Base-by-base conservation (phyloP, 2,329 filamentous ascomycete genomes). In the Scortechinia acanthostroma region DNA sequence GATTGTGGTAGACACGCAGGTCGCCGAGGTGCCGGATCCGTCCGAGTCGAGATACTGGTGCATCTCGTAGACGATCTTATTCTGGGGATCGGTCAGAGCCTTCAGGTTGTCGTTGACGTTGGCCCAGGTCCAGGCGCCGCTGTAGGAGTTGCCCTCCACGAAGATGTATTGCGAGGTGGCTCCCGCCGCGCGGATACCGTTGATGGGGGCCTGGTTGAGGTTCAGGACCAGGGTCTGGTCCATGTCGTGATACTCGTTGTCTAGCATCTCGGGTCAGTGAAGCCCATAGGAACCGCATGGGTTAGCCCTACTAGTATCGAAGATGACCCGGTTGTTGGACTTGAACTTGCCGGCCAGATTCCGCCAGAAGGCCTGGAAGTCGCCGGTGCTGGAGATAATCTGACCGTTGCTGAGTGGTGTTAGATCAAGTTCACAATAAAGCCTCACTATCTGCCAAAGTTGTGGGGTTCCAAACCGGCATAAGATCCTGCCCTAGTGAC, bases 201-300 rank as follows among this genome's bases (percentile, higher is more conserved):
- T n/a, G 25, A 30, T 30, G 10, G 25, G 10, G 33, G 64, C 66
- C 49, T 69, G 66, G 56, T 69, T 69, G 33, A 69, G 61, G 42
- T 63, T 51, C 22, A 68, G 51, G 19, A 83, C 77, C 10, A 81
- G 69, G 1, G 58, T 59, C 58, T 81, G 76, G 53, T 78, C 73
- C 70, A 82, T 79, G 56, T 73, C 71, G 57, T 83, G 67, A 59
- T 77, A 82, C 66, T 83, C 79, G 60, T 83, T 84, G 71, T 83
- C 35, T 40, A 45, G 4, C 10, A 43, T 45, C 37, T 22, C 51
- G 19, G 45, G 44, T n/a, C 50, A 20, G 22, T 22, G 43, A 40
- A 13, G 5, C n/a, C n/a, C n/a, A n/a, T n/a, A n/a, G n/a, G n/a
- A n/a, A n/a, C n/a, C 3, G 22, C 17, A 43, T 20, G 21, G 21